phyloP scores from a whole-genome alignment of 2,329 filamentous ascomycete genomes.

The Paecilomyces formosus region DNA sequence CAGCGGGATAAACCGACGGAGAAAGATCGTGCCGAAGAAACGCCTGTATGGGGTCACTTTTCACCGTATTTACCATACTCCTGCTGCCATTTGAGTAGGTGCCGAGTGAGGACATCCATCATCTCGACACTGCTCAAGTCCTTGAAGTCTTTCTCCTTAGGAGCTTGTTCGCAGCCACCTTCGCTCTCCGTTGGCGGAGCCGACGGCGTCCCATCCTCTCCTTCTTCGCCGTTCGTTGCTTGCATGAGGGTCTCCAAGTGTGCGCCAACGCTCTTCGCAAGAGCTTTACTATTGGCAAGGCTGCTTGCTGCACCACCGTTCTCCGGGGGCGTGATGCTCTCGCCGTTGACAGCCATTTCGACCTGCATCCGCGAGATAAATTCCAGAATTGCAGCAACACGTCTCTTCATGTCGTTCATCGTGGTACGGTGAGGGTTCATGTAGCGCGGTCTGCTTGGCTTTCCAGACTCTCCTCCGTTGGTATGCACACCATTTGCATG shows the following conservation, averaged over 20 bases:
- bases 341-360: conserved; percentile 62
- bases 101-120: conserved; percentile 78
- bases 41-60: conserved; percentile 22
- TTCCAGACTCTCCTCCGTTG: conserved; percentile 51
- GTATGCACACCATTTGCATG: conserved; percentile 38
- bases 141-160: conserved; percentile 55
- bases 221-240: conserved; percentile 18
- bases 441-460: conserved; percentile 54
- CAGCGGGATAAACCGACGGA: not conserved
- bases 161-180: conserved; percentile 9
- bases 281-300: conserved; percentile 16
- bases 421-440: conserved; percentile 56
- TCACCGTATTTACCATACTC: conserved; percentile 53
- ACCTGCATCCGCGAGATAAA: conserved; percentile 86
- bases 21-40: not conserved
- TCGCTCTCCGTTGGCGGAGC: conserved; percentile 18
- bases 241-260: conserved; percentile 22
- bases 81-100: conserved; percentile 79
- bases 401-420: conserved; percentile 81
- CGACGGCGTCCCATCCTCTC: conserved; percentile 4
- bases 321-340: conserved; percentile 34
- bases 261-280: conserved; percentile 27
- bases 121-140: conserved; percentile 74
- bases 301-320: conserved; percentile 22
- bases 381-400: conserved; percentile 75